A percentile compares a stretch with the other conserved stretches of the same genome.
Evolutionary conservation across 768 basidiomycete genomes (phyloP).

Genomic region (Tephrocybe sp.): DNA sequence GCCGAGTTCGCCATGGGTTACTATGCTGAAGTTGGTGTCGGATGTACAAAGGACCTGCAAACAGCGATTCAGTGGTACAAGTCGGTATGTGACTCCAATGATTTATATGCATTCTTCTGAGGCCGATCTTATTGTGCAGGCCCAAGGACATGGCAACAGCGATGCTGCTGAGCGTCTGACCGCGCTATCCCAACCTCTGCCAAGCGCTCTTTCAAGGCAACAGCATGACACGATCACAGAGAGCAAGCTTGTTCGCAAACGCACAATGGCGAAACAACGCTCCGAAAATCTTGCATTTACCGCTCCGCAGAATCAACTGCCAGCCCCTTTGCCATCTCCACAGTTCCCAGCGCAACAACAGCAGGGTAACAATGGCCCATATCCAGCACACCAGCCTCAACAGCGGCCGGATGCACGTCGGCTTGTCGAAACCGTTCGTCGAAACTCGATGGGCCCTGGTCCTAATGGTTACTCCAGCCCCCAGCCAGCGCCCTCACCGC

Average conservation of each 20-base stretch:
- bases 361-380: slow-evolving; percentile 1
- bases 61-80: slow-evolving; percentile 80
- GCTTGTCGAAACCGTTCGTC: slow-evolving; percentile 57
- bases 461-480: slow-evolving; percentile 5
- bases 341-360: slow-evolving; percentile 12
- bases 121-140: too few relatives aligned
- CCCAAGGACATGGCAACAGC: slow-evolving; percentile 72
- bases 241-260: slow-evolving; percentile 75
- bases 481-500: slow-evolving; percentile 9
- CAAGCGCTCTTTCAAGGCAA: slow-evolving; percentile 67
- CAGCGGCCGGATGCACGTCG: slow-evolving; percentile 35
- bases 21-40: slow-evolving; percentile 91
- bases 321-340: slow-evolving; percentile 15
- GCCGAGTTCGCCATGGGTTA: slow-evolving; percentile 98
- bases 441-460: slow-evolving; percentile 36
- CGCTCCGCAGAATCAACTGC: slow-evolving; percentile 1
- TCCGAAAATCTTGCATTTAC: slow-evolving; percentile 34
- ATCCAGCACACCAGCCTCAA: slow-evolving; percentile 11
- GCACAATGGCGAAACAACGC: slow-evolving; percentile 69
- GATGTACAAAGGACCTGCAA: slow-evolving; percentile 60
- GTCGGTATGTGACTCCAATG: slow-evolving; percentile 27
- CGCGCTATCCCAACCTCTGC: slow-evolving; percentile 63
- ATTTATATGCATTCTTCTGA: not conserved
- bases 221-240: slow-evolving; percentile 84
- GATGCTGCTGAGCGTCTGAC: slow-evolving; percentile 77